Conservation (phyloP, 305 asterid genomes). For the Ilex paraguariensis region DNA sequence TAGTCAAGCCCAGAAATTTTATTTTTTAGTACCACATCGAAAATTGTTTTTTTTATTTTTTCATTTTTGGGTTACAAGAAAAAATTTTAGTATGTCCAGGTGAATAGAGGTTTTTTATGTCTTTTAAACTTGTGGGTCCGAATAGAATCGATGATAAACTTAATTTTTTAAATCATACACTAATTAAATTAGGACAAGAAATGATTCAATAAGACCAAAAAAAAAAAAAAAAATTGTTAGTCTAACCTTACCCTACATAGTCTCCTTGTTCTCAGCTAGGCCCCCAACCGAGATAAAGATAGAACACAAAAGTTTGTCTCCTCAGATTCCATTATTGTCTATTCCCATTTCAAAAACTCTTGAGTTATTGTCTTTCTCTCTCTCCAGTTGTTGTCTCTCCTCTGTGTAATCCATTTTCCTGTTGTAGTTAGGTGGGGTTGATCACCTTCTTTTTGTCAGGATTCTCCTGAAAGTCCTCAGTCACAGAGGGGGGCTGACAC, state of each 20-base stretch:
- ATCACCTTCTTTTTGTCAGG: conserved; percentile 56
- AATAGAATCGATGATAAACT: no score
- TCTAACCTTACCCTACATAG: conserved; percentile 3
- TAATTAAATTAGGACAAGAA: no score
- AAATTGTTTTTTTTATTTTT: no score
- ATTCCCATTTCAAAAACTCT: neutral
- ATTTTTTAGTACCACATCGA: no score
- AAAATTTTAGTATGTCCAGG: no score
- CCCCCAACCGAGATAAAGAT: conserved; percentile 25
- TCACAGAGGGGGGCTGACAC: conserved; percentile 17
- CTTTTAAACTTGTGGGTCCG: no score
- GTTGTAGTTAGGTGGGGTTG: conserved; percentile 58
- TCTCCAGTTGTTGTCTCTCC: conserved; percentile 16
- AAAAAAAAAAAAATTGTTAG: no score
- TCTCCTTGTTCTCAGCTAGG: conserved; percentile 15
- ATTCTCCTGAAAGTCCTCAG: conserved; percentile 22
- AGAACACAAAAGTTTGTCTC: conserved; percentile 26
- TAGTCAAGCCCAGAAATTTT: conserved; percentile 19
- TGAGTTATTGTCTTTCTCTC: conserved; percentile 1
- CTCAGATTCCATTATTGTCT: conserved; percentile 16
- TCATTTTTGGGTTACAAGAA: no score
- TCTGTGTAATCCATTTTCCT: conserved; percentile 18
- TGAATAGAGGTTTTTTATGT: no score
- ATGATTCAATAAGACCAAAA: no score
- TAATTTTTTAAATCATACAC: no score